These are phyloP conservation scores for Tarenaya hassleriana DNA, from an alignment of 345 rosid species.

Conservation along the genomic window DNA sequence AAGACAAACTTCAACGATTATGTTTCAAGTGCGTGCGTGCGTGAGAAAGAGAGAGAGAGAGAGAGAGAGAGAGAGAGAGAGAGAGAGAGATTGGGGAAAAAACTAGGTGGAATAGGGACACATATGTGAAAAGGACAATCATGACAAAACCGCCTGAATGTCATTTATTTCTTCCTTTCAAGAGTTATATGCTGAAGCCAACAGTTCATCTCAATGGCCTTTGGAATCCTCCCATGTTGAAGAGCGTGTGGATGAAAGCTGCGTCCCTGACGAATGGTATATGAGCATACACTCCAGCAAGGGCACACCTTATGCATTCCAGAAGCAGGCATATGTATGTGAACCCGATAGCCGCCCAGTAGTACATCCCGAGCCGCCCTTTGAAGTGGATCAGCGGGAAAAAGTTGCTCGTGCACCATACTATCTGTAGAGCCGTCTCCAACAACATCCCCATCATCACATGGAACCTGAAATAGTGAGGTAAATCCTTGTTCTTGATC, in stretches of 20 bases:
- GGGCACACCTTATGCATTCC: conserved; percentile 61
- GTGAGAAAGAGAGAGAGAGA: too few relatives aligned
- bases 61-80: too few relatives aligned
- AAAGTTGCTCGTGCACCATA: conserved; percentile 64
- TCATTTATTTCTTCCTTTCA: too few relatives aligned
- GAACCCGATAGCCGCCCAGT: conserved; percentile 63
- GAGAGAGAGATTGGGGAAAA: too few relatives aligned
- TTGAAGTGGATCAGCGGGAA: conserved; percentile 65
- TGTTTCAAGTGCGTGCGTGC: too few relatives aligned
- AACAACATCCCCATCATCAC: conserved; percentile 85
- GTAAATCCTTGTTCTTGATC: conserved; percentile 60
- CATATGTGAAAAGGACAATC: too few relatives aligned
- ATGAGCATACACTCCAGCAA: conserved; percentile 53
- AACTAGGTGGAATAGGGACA: too few relatives aligned
- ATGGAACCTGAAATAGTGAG: conserved; percentile 83
- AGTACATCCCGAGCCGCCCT: conserved; percentile 57
- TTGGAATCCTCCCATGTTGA: conserved; percentile 46
- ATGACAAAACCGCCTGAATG: too few relatives aligned
- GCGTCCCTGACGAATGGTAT: conserved; percentile 63
- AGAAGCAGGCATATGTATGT: conserved; percentile 48
- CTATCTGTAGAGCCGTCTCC: conserved; percentile 58
- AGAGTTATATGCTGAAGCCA: too few relatives aligned
- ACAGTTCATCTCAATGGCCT: conserved; percentile 39
- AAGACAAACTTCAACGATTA: too few relatives aligned
- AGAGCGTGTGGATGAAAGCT: conserved; percentile 65